phyloP scores from a whole-genome alignment of 2,329 filamentous ascomycete genomes.

The Coniella vitis region DNA sequence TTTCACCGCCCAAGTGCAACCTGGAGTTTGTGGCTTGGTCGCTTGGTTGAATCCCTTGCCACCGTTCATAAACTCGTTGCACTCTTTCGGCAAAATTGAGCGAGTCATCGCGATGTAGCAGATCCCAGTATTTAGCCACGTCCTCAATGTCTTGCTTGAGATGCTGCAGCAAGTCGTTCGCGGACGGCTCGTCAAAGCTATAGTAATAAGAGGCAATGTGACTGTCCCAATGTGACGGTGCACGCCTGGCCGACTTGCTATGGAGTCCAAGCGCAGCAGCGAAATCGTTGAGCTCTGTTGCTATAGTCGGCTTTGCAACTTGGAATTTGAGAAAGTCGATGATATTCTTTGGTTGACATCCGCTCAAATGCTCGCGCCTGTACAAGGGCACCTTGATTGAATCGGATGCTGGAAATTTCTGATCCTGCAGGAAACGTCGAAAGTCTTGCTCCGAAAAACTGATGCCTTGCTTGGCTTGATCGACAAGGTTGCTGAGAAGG shows the following conservation, averaged over 20 bases:
- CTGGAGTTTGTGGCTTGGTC: slow-evolving; percentile 22
- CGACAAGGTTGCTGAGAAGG: slow-evolving; percentile 48
- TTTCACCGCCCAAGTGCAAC: slow-evolving; percentile 23
- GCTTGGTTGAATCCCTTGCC: slow-evolving; percentile 30
- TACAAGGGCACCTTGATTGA: slow-evolving; percentile 35
- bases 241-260: background rate
- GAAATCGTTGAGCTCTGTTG: slow-evolving; percentile 30
- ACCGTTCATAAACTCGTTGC: slow-evolving; percentile 32
- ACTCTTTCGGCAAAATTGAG: slow-evolving; percentile 22
- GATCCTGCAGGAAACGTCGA: slow-evolving; percentile 27
- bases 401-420: slow-evolving; percentile 17
- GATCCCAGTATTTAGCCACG: slow-evolving; percentile 28
- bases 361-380: slow-evolving; percentile 28
- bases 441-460: slow-evolving; percentile 39
- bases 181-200: background rate
- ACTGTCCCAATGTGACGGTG: slow-evolving; percentile 28
- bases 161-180: slow-evolving; percentile 21
- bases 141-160: slow-evolving; percentile 29
- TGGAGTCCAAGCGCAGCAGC: slow-evolving; percentile 18
- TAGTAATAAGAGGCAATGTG: slow-evolving; percentile 28
- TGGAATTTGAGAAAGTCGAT: slow-evolving; percentile 56
- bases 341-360: slow-evolving; percentile 38
- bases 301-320: slow-evolving; percentile 38
- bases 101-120: slow-evolving; percentile 14
- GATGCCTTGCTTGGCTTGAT: slow-evolving; percentile 50